Percentiles rank a stretch among this genome's conserved stretches.
Evolutionary conservation across 2,329 filamentous ascomycete species (phyloP).

Genomic region (Madurella mycetomatis): DNA sequence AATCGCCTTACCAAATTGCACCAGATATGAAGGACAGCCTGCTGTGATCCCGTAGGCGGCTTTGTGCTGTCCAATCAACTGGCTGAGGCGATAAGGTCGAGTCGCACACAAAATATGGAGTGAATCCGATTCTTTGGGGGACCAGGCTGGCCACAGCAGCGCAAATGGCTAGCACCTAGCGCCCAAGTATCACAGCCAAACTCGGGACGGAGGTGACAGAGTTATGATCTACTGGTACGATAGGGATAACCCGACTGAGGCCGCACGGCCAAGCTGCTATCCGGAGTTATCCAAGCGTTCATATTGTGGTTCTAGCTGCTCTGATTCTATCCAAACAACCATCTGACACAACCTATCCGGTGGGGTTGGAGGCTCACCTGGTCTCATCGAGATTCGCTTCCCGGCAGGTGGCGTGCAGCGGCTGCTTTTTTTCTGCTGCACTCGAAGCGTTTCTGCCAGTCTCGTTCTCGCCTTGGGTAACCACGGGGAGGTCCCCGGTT

Average conservation of each 20-base stretch:
- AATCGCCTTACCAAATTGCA: constrained; percentile 13
- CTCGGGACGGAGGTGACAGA: constrained; percentile 5
- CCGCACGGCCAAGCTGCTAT: not conserved
- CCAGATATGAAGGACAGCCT: constrained; percentile 18
- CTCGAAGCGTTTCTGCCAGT: not conserved
- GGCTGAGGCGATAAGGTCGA: not conserved
- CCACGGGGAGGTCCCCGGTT: not conserved
- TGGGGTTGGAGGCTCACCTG: not conserved
- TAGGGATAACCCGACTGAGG: not conserved
- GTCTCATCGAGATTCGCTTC: constrained; percentile 5
- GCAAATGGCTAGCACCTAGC: not conserved
- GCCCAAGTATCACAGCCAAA: constrained; percentile 3
- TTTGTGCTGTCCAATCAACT: constrained; percentile 18
- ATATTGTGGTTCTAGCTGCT: too few species aligned
- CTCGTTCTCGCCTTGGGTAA: constrained; percentile 2
- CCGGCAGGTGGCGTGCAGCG: constrained; percentile 16
- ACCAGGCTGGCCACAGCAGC: constrained; percentile 1
- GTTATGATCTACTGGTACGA: not conserved
- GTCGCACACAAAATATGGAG: constrained; percentile 24
- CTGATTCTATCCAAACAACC: too few species aligned
- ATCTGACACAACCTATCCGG: too few species aligned
- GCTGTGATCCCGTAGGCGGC: constrained; percentile 19
- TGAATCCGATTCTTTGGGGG: constrained; percentile 17
- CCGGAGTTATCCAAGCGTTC: not conserved
- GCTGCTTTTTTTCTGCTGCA: constrained; percentile 1